Evolutionary conservation across 345 rosid genomes (phyloP).

Genomic region (Lepidium sativum): DNA sequence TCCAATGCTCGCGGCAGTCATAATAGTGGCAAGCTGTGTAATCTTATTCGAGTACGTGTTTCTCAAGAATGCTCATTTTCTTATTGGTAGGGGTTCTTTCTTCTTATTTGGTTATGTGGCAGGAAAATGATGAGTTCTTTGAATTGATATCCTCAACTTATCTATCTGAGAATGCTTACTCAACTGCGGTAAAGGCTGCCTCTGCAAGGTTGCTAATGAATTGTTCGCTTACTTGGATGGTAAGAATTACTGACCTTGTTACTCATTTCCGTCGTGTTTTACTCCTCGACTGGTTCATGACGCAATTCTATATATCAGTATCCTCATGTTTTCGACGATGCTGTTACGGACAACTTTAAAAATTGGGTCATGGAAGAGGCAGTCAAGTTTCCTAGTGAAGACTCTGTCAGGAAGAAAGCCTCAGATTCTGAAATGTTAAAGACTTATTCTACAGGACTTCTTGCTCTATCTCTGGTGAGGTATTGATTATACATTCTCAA

Average conservation of each 20-base stretch:
- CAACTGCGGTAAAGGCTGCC: conserved; percentile 75
- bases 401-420: conserved; percentile 46
- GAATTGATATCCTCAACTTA: conserved; percentile 82
- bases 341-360: conserved; percentile 65
- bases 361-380: conserved; percentile 85
- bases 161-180: conserved; percentile 67
- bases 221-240: conserved; percentile 79
- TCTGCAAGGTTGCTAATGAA: conserved; percentile 72
- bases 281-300: not conserved
- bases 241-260: conserved; percentile 12
- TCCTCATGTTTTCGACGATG: conserved; percentile 87
- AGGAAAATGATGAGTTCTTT: conserved; percentile 98
- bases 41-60: conserved; percentile 53
- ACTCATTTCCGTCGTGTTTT: not conserved
- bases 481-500: conserved; percentile 23
- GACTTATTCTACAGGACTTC: conserved; percentile 88
- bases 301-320: conserved; percentile 38
- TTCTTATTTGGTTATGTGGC: conserved; percentile 19
- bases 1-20: conserved; percentile 68
- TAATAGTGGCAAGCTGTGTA: conserved; percentile 71
- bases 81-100: not conserved
- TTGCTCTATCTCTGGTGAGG: conserved; percentile 77
- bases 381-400: conserved; percentile 49
- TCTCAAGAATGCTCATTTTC: not conserved
- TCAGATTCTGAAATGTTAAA: conserved; percentile 79